These are phyloP conservation scores for Ophiostoma ips DNA, from an alignment of 2,329 filamentous ascomycete species.

Conservation along the genomic window DNA sequence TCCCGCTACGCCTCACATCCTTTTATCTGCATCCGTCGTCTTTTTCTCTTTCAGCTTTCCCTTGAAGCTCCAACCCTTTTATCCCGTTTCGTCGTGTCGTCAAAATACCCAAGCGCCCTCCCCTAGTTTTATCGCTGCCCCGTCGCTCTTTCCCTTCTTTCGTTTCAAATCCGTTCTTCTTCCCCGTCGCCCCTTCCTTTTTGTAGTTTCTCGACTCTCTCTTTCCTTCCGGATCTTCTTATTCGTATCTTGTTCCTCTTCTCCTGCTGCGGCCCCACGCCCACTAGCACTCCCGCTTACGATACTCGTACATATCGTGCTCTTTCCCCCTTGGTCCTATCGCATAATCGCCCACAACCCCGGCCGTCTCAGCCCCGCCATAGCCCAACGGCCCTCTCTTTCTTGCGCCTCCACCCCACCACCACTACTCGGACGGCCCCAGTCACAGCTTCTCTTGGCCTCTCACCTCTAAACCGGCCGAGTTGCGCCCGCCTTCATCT, in stretches of 20 bases:
- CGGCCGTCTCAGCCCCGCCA: slow-evolving; percentile 6
- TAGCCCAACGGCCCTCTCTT: background rate
- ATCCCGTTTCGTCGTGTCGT: background rate
- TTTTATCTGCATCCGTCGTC: background rate
- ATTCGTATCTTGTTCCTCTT: too few species aligned
- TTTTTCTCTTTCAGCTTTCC: background rate
- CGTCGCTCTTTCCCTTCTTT: too few species aligned
- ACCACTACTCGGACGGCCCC: background rate
- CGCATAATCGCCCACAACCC: background rate
- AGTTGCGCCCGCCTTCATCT: background rate
- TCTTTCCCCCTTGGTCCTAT: too few species aligned
- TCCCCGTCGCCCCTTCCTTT: too few species aligned
- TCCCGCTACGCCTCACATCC: background rate
- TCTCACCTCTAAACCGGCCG: background rate
- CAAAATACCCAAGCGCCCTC: too few species aligned
- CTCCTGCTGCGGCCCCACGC: too few species aligned
- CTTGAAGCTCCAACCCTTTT: background rate
- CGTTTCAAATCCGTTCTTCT: too few species aligned
- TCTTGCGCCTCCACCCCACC: slow-evolving; percentile 4
- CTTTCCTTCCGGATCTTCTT: too few species aligned
- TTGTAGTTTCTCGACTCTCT: too few species aligned
- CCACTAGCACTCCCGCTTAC: too few species aligned
- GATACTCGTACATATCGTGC: too few species aligned
- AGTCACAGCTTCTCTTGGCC: background rate
- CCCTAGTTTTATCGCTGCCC: too few species aligned